Conservation (phyloP, 75 land plant genomes). For the Chamaecyparis obtusa region DNA sequence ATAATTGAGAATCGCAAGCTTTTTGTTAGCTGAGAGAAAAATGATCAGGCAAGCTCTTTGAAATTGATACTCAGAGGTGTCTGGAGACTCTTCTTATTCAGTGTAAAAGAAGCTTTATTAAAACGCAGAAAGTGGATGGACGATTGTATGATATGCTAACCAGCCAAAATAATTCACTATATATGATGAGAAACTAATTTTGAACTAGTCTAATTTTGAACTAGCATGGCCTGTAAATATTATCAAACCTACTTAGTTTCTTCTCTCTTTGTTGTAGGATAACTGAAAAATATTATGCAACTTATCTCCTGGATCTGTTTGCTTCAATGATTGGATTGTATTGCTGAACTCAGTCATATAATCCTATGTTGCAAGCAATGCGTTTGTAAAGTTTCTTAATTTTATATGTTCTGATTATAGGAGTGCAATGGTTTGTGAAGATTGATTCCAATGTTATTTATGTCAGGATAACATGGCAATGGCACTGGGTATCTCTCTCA, state of each 20-base stretch:
- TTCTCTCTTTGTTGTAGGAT: not conserved
- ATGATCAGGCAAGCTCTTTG: not conserved
- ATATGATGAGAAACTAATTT: not conserved
- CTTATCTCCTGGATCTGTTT: not conserved
- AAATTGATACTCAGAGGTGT: not conserved
- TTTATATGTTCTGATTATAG: not conserved
- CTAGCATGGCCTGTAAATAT: not conserved
- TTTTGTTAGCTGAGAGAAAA: not conserved
- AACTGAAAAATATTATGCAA: not conserved
- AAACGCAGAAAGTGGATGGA: not conserved
- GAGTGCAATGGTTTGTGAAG: not conserved
- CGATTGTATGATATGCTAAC: not conserved
- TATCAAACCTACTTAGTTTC: not conserved
- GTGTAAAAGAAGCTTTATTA: not conserved
- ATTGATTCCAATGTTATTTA: not conserved
- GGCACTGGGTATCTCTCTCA: slow-evolving; percentile 84
- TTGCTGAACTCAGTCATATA: not conserved
- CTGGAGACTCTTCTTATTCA: not conserved
- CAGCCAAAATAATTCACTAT: not conserved
- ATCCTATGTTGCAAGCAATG: not conserved
- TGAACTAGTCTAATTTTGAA: not conserved
- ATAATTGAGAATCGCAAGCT: not conserved
- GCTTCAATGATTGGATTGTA: not conserved
- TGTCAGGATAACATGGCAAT: slow-evolving; percentile 78
- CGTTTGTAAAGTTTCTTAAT: not conserved